Evolutionary conservation across 1,284 basidiomycete species (phyloP).

Genomic region (Ceratobasidium sp.): DNA sequence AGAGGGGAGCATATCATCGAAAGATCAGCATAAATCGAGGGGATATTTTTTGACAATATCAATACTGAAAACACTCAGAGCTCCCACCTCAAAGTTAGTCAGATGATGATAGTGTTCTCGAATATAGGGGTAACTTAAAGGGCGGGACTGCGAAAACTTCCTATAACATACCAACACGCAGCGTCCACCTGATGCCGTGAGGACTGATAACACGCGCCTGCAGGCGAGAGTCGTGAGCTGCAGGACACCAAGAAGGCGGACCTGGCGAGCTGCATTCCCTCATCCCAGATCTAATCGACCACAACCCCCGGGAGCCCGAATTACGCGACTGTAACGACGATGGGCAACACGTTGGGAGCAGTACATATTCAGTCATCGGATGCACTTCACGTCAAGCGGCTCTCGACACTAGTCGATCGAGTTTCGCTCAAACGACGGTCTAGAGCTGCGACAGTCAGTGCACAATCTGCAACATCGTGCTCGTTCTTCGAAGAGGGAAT

Average conservation of each 20-base stretch:
- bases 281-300: conserved; percentile 32
- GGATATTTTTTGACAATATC: not conserved
- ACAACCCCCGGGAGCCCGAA: not conserved
- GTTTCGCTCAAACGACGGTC: conserved; percentile 34
- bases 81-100: not conserved
- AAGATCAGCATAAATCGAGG: no score
- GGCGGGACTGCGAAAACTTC: conserved; percentile 9
- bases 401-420: conserved; percentile 29
- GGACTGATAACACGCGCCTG: conserved; percentile 30
- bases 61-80: not conserved
- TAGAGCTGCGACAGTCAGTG: not conserved
- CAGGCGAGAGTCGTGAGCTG: conserved; percentile 38
- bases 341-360: conserved; percentile 41
- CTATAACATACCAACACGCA: conserved; percentile 24
- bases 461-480: conserved; percentile 23
- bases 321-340: conserved; percentile 12
- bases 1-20: no score
- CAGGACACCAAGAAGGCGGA: conserved; percentile 5
- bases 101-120: not conserved
- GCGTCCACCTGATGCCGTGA: conserved; percentile 19
- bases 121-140: conserved; percentile 19
- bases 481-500: conserved; percentile 45
- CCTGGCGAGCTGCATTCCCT: conserved; percentile 22
- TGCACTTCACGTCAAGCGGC: conserved; percentile 31
- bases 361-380: not conserved